These are phyloP conservation scores for Aphanomyces euteiches DNA, from an alignment of 352 stramenopile genomes.

Conservation along the genomic window DNA sequence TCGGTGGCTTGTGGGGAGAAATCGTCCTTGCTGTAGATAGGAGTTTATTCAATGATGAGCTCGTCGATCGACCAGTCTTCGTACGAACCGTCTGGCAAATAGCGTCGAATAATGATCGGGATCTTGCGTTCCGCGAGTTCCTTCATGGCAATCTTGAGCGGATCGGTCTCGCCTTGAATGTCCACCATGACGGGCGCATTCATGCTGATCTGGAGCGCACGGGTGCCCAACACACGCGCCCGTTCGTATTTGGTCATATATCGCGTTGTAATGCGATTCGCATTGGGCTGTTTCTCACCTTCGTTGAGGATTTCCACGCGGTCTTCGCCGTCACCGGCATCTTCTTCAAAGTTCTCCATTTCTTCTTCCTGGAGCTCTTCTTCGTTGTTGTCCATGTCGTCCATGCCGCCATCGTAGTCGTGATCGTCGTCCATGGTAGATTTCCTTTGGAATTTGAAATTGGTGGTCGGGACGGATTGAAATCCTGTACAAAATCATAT, in stretches of 20 bases:
- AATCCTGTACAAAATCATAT: not conserved
- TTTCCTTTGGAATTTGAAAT: conserved; percentile 16
- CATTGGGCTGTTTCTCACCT: conserved; percentile 82
- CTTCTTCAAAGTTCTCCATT: conserved; percentile 52
- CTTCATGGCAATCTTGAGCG: conserved; percentile 99
- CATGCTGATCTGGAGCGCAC: conserved; percentile 99
- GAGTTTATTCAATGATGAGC: conserved; percentile 96
- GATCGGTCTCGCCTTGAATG: conserved; percentile 98
- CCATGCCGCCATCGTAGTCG: conserved; percentile 61
- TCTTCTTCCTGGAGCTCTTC: conserved; percentile 73
- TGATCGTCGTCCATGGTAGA: conserved; percentile 79
- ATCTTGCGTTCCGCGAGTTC: conserved; percentile 99
- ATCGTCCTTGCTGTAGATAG: not conserved
- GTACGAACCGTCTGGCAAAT: conserved; percentile 98
- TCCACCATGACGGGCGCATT: conserved; percentile 95
- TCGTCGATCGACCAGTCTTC: conserved; percentile 99
- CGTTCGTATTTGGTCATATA: conserved; percentile 99
- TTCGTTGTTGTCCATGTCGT: conserved; percentile 66
- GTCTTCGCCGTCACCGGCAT: conserved; percentile 51
- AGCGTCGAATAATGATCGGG: conserved; percentile 98
- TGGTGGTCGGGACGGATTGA: conserved; percentile 1
- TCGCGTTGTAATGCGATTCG: conserved; percentile 92
- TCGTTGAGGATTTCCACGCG: conserved; percentile 80
- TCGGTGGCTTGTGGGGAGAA: no score
- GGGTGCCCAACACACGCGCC: conserved; percentile 96